Conservation (phyloP, 495 filamentous ascomycete species). For the Rhizodiscina lignyota region DNA sequence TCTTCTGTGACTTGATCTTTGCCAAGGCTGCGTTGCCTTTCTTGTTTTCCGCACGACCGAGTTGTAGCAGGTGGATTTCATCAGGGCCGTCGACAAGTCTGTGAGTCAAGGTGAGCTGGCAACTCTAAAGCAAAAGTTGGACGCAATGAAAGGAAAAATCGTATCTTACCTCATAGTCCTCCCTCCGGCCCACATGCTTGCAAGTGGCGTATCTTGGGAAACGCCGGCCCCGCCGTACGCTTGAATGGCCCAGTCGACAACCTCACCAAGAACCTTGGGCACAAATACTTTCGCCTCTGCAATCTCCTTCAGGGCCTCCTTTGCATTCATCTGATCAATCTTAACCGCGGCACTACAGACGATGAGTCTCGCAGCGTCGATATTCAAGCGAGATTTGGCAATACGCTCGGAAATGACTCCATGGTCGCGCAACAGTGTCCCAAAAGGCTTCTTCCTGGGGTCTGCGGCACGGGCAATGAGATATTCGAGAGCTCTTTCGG, state of each 20-base stretch:
- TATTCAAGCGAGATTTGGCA: constrained; percentile 21
- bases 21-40: constrained; percentile 13
- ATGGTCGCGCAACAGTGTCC: constrained; percentile 23
- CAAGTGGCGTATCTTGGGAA: constrained; percentile 18
- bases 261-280: constrained; percentile 16
- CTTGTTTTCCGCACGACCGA: constrained; percentile 27
- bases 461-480: constrained; percentile 25
- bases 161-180: constrained; percentile 17
- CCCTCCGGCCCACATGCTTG: constrained; percentile 13
- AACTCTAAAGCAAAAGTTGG: too few relatives aligned
- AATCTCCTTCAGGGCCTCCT: constrained; percentile 27
- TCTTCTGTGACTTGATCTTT: constrained; percentile 11
- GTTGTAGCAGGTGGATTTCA: constrained; percentile 25
- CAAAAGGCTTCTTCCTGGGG: constrained; percentile 25
- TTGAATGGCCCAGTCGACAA: constrained; percentile 25
- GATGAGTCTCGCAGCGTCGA: constrained; percentile 23
- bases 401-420: constrained; percentile 27
- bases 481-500: constrained; percentile 27
- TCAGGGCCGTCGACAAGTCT: constrained; percentile 24
- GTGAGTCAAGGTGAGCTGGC: too few relatives aligned
- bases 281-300: constrained; percentile 27
- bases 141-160: too few relatives aligned
- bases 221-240: constrained; percentile 26
- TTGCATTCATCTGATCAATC: constrained; percentile 24
- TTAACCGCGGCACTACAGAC: constrained; percentile 25